phyloP scores from a whole-genome alignment of 2,329 filamentous ascomycete genomes.

The Fusarium chlamydosporum region DNA sequence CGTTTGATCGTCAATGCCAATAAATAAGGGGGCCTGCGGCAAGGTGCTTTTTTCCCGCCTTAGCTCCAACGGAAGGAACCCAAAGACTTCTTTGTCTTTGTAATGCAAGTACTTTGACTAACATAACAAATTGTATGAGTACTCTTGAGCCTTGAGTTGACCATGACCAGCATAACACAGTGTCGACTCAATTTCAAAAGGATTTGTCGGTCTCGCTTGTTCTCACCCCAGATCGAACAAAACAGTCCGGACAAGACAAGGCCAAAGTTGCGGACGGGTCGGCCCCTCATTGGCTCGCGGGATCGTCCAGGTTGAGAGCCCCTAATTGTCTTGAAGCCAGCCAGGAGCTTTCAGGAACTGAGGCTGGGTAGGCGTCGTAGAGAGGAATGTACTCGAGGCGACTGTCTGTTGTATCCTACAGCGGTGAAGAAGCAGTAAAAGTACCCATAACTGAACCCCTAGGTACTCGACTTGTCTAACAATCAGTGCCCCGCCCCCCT shows the following conservation, averaged over 20 bases:
- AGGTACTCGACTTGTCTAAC: constrained; percentile 40
- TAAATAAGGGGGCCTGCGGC: constrained; percentile 41
- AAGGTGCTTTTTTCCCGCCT: constrained; percentile 18
- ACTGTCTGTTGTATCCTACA: constrained; percentile 18
- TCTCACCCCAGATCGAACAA: constrained; percentile 40
- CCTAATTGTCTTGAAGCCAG: constrained; percentile 48
- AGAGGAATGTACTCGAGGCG: constrained; percentile 23
- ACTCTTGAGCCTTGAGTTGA: constrained; percentile 2
- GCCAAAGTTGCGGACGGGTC: constrained; percentile 48
- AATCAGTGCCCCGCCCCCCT: constrained; percentile 44
- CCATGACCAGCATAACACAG: constrained; percentile 36
- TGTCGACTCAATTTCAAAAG: constrained; percentile 34
- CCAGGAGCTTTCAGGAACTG: constrained; percentile 44
- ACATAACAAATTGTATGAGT: neutral
- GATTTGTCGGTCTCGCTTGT: constrained; percentile 41
- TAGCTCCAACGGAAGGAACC: constrained; percentile 6
- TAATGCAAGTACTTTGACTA: neutral
- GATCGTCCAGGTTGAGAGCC: constrained; percentile 42
- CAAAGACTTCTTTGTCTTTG: neutral
- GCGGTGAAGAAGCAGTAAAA: neutral
- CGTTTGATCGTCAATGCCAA: constrained; percentile 44
- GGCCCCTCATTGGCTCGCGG: constrained; percentile 50
- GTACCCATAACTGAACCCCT: constrained; percentile 36
- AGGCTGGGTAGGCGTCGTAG: constrained; percentile 42
- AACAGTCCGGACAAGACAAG: constrained; percentile 29